Evolutionary conservation across 352 stramenopile species (phyloP).

Genomic region (Pythium pyrilobum): DNA sequence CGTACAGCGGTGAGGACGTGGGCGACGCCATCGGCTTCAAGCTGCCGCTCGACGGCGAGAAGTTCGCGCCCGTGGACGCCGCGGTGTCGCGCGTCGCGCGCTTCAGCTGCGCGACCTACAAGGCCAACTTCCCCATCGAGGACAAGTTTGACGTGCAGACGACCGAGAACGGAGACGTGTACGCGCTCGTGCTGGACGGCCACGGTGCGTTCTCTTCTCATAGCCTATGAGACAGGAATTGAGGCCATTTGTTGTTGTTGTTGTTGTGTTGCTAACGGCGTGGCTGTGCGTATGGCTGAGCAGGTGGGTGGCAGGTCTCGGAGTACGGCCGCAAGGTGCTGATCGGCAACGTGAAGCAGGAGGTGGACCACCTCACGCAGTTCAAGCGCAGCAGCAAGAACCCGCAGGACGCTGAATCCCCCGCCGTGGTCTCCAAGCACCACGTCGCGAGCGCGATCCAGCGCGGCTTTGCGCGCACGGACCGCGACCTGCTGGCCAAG

Average conservation of each 20-base stretch:
- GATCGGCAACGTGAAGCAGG: conserved; percentile 76
- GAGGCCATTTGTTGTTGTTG: not conserved
- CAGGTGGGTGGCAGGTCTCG: conserved; percentile 90
- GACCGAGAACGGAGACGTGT: conserved; percentile 69
- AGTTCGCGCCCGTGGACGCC: not conserved
- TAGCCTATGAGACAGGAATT: not conserved
- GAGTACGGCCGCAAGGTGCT: conserved; percentile 83
- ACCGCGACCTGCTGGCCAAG: conserved; percentile 79
- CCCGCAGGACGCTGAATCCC: conserved; percentile 5
- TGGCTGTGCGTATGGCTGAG: not conserved
- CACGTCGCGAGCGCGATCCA: conserved; percentile 67
- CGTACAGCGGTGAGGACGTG: conserved; percentile 21
- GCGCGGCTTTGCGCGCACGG: conserved; percentile 80
- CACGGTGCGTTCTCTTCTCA: conserved; percentile 51
- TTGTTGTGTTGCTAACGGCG: not conserved
- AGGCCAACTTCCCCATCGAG: conserved; percentile 69
- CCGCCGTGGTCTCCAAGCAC: conserved; percentile 29
- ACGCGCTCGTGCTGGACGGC: conserved; percentile 86
- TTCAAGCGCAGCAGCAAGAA: conserved; percentile 10
- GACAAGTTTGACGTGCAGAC: conserved; percentile 83
- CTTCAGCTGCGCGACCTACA: conserved; percentile 35
- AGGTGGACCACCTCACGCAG: conserved; percentile 39
- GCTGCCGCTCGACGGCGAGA: conserved; percentile 18
- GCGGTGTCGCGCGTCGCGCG: conserved; percentile 5
- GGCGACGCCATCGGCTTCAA: conserved; percentile 16